Evolutionary conservation across 257 asterid genomes (phyloP), one percentile per base, ranked within the genome.

Genomic region (Henckelia pumila): DNA sequence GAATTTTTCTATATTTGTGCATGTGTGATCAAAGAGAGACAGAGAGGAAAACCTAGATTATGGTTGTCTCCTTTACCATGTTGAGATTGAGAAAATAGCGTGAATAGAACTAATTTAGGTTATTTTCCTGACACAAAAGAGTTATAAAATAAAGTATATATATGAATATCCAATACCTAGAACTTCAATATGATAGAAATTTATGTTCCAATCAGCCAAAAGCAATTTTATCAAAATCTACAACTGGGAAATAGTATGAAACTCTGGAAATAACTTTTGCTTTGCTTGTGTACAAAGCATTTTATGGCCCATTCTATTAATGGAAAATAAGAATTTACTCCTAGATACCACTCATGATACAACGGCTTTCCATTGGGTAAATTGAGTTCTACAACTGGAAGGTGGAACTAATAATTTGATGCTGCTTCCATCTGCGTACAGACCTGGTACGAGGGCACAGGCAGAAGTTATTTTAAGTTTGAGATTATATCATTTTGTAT

Each of bases 401-500:
- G 25, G 20, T 57, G 63, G 22, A 49, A 33, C 37, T 63, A 11
- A 25, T 47, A 24, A 9, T 49, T 55, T 58, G 53, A 29, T n/a
- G 7, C 17, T 68, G 9, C 24, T 66, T 66, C 53, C 23, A 35
- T 63, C 59, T 68, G 25, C 3, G 32, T 49, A 5, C 66, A 66
- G 60, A 21, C 44, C 25, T 56, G 57, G 35, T 61, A 64, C 22
- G n/a, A 50, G 17, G 63, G 52, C 9, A 56, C 22, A 33, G 47
- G 69, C 60, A 40, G 58, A 56, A 49, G 32, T 40, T 64, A n/a
- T 57, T 16, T 21, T 44, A 56, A 28, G 22, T 64, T 75, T 63
- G 69, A 61, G 69, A 62, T 20, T 37, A 62, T 32, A 20, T 62
- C 64, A 61, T 26, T 70, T 77, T 75, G 67, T 71, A 20, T 81